Percentiles rank a stretch among this genome's conserved stretches.
Evolutionary conservation across 208 protist genomes (phyloP).

Genomic region (Trypanosoma congolense): DNA sequence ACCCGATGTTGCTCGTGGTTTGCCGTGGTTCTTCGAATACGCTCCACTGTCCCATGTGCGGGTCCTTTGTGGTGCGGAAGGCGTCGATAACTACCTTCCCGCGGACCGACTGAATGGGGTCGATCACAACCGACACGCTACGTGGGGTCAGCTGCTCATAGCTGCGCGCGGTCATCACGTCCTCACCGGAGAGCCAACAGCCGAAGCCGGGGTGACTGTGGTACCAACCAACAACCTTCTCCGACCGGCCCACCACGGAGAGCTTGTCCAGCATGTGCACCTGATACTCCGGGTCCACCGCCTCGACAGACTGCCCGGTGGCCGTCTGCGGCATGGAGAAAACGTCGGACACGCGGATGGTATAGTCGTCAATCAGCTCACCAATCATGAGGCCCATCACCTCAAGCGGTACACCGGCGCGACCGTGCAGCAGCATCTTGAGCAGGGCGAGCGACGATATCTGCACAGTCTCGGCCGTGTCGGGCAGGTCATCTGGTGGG

Average conservation of each 20-base stretch:
- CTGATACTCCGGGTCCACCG: slow-evolving; percentile 99
- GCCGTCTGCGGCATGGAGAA: slow-evolving; percentile 99
- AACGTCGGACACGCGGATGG: slow-evolving; percentile 98
- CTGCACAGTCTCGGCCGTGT: slow-evolving; percentile 99
- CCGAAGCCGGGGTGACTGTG: slow-evolving; percentile 99
- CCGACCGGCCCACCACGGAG: slow-evolving; percentile 96
- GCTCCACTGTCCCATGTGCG: slow-evolving; percentile 33
- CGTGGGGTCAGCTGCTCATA: slow-evolving; percentile 98
- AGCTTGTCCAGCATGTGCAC: slow-evolving; percentile 99
- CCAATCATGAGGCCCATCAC: slow-evolving; percentile 99
- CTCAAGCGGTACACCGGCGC: slow-evolving; percentile 99
- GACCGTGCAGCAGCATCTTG: slow-evolving; percentile 99
- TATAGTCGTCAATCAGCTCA: slow-evolving; percentile 99
- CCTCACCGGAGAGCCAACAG: slow-evolving; percentile 99
- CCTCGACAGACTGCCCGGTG: slow-evolving; percentile 98
- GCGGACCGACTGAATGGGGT: slow-evolving; percentile 99
- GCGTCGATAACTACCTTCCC: slow-evolving; percentile 99
- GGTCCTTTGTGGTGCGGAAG: slow-evolving; percentile 95
- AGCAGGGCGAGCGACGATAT: slow-evolving; percentile 99
- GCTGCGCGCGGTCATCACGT: slow-evolving; percentile 97
- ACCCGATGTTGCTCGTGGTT: slow-evolving; percentile 99
- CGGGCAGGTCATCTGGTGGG: slow-evolving; percentile 65
- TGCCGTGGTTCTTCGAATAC: slow-evolving; percentile 94
- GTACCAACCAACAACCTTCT: slow-evolving; percentile 99
- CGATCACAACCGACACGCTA: slow-evolving; percentile 99